Percentiles rank a stretch among this genome's conserved stretches.
These are phyloP conservation scores for Zymoseptoria crescenta DNA, from an alignment of 2,329 filamentous ascomycete genomes.

Conservation along the genomic window DNA sequence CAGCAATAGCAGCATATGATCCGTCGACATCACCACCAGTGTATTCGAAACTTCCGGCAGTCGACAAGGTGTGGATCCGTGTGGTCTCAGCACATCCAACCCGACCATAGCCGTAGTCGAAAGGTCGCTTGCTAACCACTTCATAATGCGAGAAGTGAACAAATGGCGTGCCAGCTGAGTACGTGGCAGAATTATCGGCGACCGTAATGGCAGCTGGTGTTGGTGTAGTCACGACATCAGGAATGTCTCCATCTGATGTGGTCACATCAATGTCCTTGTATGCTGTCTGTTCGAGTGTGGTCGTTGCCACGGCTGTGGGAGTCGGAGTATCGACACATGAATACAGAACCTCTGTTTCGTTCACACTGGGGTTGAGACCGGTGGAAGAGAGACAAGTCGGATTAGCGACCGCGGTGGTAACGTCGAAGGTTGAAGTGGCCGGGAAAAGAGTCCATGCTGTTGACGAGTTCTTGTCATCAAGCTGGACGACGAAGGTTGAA, in stretches of 20 bases:
- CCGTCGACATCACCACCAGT: constrained; percentile 28
- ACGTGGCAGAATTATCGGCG: constrained; percentile 13
- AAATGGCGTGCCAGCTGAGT: constrained; percentile 31
- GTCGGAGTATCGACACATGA: constrained; percentile 22
- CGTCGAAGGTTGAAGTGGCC: constrained; percentile 26
- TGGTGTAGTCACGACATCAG: constrained; percentile 23
- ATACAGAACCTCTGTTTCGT: constrained; percentile 12
- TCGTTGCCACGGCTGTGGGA: constrained; percentile 26
- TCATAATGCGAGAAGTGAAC: constrained; percentile 39
- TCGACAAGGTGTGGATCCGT: constrained; percentile 28
- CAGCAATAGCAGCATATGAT: constrained; percentile 22
- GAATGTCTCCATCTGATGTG: constrained; percentile 23
- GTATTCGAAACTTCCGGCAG: constrained; percentile 33
- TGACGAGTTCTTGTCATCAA: constrained; percentile 19
- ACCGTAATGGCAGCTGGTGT: constrained; percentile 24
- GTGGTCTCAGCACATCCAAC: constrained; percentile 28
- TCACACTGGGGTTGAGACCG: constrained; percentile 14
- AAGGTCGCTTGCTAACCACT: constrained; percentile 29
- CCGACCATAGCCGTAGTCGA: constrained; percentile 22
- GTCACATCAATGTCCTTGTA: constrained; percentile 22
- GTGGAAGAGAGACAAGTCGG: constrained; percentile 21
- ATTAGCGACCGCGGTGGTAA: constrained; percentile 24
- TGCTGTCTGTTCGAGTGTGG: constrained; percentile 25
- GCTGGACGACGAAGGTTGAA: constrained; percentile 26
- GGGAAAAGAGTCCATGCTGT: constrained; percentile 28